Evolutionary conservation across 805 yeast species (phyloP), one percentile per base, ranked within the genome.

Genomic region (Teunomyces stri): DNA sequence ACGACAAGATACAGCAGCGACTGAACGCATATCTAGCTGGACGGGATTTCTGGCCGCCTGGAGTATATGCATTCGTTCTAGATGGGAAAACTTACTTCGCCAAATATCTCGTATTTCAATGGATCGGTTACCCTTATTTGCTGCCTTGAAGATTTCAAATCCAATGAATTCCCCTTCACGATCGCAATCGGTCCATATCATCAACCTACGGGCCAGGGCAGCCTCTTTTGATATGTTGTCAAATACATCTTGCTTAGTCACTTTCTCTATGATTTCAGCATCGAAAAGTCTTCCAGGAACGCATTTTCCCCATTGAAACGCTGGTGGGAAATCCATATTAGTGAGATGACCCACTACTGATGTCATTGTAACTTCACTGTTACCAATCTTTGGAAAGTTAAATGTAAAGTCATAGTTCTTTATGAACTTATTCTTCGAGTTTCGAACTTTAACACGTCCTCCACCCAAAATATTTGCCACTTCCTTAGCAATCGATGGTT

Each of bases 101-200:
- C 79, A 82, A 4, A 66, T 62, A 3, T 85, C 72, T 28, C 75
- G 73, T 16, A 53, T 28, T 9, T 70, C 74, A 15, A 78, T 57
- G 0, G 65, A 69, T 37, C 89, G 58, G 58, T 86, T 85, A 5
- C 65, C 63, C 51, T 72, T 73, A 43, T 62, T 60, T 0, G 96
- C 97, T n/a, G 83, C 84, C 45, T 82, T 75, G 30, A 80, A 74
- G 12, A 95, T 81, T 57, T 91, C 96, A 69, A 76, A 81, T 0
- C 97, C 98, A 47, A 91, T 91, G 64, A 82, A 86, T 63, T 91
- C 98, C 1, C 98, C 98, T 62, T 91, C 98, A 31, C 97, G 74
- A 74, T 91, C 98, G 67, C 99, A 94, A 75, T 94, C 99, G 0
- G 99, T 94, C 98, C 99, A 94, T 6, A 94, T 89, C 87, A 89